Base-by-base conservation (phyloP, 805 yeast genomes). In the Candida pseudoglaebosa region DNA sequence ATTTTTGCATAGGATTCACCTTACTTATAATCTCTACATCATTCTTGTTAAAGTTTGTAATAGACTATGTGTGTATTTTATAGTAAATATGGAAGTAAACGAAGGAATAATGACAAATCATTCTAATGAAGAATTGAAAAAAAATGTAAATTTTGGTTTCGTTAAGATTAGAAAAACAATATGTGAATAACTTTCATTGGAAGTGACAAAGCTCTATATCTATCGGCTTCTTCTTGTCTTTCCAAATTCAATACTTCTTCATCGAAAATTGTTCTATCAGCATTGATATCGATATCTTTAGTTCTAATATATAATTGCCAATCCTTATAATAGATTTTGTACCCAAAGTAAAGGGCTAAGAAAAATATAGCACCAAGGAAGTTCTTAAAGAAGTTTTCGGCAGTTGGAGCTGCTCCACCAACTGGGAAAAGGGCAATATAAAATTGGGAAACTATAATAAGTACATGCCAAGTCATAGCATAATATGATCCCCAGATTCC, bases 351-450 rank as follows among this genome's bases (percentile, higher is more conserved):
- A 41, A 60, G 56, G 5, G 57, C 39, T 14, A 62, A 31, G 24
- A 63, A 49, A 14, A 62, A 61, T 15, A 56, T 47, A 17, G 58
- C 64, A 35, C 64, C 68, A 39, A 62, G 49, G 46, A 61, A 62
- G 32, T 46, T 48, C 38, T 62, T 59, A 54, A 63, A 63, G 40
- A 63, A 63, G 41, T 50, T 48, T 10, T 42, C 34, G 12, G 54
- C 66, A 37, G 49, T 43, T 10, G 62, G 59, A 19, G 42, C 53
- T 14, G 51, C 46, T 5, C 49, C 49, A 3, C 58, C 66, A 40
- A 58, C 45, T 7, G 73, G 73, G 56, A 45, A 67, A 40, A 67
- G 61, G 3, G 72, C 69, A 35, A 67, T 65, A 69, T 70, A 67
- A 50, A 67, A 67, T 48, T 67, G 72, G 16, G 67, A 70, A 39